Conservation (phyloP, 768 basidiomycete species). For the Termitomyces sp. region DNA sequence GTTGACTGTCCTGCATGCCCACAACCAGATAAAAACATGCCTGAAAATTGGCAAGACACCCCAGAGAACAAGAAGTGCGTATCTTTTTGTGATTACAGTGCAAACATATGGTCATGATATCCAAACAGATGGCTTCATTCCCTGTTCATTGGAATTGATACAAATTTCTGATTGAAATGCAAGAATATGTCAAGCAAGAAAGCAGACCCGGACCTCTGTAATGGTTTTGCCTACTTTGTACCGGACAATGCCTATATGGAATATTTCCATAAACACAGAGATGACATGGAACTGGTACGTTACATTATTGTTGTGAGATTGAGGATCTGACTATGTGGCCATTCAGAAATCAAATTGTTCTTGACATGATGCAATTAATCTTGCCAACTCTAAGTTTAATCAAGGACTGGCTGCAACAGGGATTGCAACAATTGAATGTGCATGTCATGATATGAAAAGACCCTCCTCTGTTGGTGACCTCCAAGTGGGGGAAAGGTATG, state of each 20-base stretch:
- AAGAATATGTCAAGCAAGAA: conserved; percentile 5
- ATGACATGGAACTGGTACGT: conserved; percentile 19
- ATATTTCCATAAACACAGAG: conserved; percentile 17
- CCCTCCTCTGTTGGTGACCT: too few relatives aligned
- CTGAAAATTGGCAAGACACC: conserved; percentile 16
- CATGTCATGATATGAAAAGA: too few relatives aligned
- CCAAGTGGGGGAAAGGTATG: too few relatives aligned
- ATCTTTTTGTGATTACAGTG: neutral
- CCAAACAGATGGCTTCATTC: conserved; percentile 19
- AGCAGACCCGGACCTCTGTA: conserved; percentile 5
- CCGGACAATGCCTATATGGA: conserved; percentile 18
- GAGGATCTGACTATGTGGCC: too few relatives aligned
- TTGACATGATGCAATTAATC: conserved; percentile 25
- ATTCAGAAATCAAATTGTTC: conserved; percentile 27
- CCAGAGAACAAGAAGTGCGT: conserved; percentile 11
- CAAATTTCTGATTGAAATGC: conserved; percentile 8
- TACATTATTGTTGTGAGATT: neutral
- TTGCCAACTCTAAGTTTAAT: conserved; percentile 15
- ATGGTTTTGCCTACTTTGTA: conserved; percentile 13
- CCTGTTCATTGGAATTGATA: conserved; percentile 15
- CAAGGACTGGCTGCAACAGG: conserved; percentile 24
- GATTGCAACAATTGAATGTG: conserved; percentile 11
- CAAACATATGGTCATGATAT: neutral
- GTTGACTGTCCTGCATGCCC: too few relatives aligned
- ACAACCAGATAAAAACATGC: conserved; percentile 22